A percentile compares a stretch with the other conserved stretches of the same genome.
phyloP scores from a whole-genome alignment of 116 monocot species.

The Iris pallida region DNA sequence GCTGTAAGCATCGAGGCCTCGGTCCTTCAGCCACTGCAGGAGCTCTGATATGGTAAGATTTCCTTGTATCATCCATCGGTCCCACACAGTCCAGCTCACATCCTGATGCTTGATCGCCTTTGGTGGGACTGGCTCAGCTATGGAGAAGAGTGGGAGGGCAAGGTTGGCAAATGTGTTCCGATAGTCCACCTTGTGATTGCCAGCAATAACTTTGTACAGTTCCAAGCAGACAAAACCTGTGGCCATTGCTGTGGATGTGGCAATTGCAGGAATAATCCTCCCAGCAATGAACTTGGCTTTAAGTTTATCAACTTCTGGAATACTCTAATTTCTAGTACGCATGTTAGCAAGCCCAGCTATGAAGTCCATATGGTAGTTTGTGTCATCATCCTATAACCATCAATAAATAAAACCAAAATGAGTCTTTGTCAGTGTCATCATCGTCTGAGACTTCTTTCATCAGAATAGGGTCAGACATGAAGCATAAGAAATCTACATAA shows the following conservation, averaged over 20 bases:
- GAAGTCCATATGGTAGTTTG: slow-evolving; percentile 56
- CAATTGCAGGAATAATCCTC: slow-evolving; percentile 52
- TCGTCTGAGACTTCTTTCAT: too few species aligned
- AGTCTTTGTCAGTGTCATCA: too few species aligned
- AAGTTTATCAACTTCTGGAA: slow-evolving; percentile 48
- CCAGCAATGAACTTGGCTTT: slow-evolving; percentile 57
- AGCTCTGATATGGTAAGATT: slow-evolving; percentile 39
- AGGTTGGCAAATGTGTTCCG: slow-evolving; percentile 53
- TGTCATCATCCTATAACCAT: slow-evolving; percentile 46
- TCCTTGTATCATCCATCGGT: slow-evolving; percentile 44
- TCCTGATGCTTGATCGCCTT: slow-evolving; percentile 36
- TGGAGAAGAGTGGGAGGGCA: slow-evolving; percentile 46
- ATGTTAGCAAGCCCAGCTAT: slow-evolving; percentile 54
- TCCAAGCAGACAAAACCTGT: slow-evolving; percentile 56
- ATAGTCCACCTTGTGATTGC: slow-evolving; percentile 36
- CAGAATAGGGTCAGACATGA: too few species aligned
- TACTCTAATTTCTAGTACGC: slow-evolving; percentile 56
- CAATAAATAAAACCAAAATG: neutral
- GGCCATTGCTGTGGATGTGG: slow-evolving; percentile 52
- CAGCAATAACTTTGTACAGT: slow-evolving; percentile 46
- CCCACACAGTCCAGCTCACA: slow-evolving; percentile 58
- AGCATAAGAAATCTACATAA: too few species aligned
- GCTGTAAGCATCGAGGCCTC: slow-evolving; percentile 38
- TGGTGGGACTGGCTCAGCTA: slow-evolving; percentile 45
- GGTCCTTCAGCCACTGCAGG: slow-evolving; percentile 37